These are phyloP conservation scores for Metschnikowia kofuensis DNA, from an alignment of 805 yeast species.

Conservation along the genomic window DNA sequence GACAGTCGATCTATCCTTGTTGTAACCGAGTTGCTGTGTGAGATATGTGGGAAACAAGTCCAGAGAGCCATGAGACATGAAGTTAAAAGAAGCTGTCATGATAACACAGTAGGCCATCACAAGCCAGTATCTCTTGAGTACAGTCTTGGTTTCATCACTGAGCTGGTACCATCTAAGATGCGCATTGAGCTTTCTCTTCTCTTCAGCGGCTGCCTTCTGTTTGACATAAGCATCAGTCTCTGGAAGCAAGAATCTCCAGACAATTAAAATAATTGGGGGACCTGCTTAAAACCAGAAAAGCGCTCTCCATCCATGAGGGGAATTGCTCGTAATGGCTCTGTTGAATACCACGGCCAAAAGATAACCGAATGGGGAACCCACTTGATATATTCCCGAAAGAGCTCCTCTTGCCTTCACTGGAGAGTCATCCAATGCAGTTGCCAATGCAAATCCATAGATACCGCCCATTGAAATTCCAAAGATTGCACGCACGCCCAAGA, in stretches of 20 bases:
- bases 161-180: conserved; percentile 9
- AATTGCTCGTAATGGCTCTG: conserved; percentile 49
- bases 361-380: conserved; percentile 75
- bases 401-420: conserved; percentile 57
- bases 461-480: neutral
- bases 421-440: conserved; percentile 64
- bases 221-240: conserved; percentile 44
- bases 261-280: conserved; percentile 54
- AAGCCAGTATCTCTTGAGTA: neutral
- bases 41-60: neutral
- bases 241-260: conserved; percentile 53
- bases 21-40: neutral
- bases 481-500: neutral
- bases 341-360: conserved; percentile 61
- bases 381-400: conserved; percentile 67
- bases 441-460: conserved; percentile 39
- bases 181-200: conserved; percentile 9
- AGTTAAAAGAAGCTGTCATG: neutral
- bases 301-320: conserved; percentile 59
- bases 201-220: conserved; percentile 30
- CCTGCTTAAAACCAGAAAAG: conserved; percentile 68
- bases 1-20: neutral
- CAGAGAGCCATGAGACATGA: neutral
- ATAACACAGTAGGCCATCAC: neutral
- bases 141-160: neutral